phyloP scores from a whole-genome alignment of 1,284 basidiomycete genomes.

The Ustilago cynodontis region DNA sequence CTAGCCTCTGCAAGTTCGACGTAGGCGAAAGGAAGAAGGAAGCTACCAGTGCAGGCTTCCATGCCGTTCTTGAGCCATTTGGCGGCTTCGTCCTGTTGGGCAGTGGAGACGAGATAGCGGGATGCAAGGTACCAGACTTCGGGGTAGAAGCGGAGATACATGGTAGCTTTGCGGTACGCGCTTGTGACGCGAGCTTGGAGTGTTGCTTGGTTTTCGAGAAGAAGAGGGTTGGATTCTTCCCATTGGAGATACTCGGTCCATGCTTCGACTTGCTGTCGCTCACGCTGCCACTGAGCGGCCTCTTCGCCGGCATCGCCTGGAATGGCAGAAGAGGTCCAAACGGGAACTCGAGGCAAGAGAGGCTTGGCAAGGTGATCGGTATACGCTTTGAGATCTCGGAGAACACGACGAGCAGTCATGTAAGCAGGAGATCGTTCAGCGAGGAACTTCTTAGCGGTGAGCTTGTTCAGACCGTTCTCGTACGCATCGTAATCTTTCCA shows the following conservation, averaged over 20 bases:
- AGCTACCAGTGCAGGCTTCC: slow-evolving; percentile 88
- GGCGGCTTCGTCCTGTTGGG: slow-evolving; percentile 84
- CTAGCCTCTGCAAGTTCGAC: slow-evolving; percentile 83
- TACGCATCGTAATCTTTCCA: slow-evolving; percentile 97
- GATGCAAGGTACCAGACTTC: slow-evolving; percentile 98
- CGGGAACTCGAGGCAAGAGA: slow-evolving; percentile 58
- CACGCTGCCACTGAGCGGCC: slow-evolving; percentile 72
- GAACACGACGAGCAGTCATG: slow-evolving; percentile 91
- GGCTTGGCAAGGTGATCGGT: slow-evolving; percentile 73
- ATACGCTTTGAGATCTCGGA: slow-evolving; percentile 80
- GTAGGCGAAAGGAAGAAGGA: slow-evolving; percentile 87
- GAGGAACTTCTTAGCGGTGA: slow-evolving; percentile 95
- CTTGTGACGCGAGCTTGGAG: slow-evolving; percentile 81
- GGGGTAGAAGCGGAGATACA: slow-evolving; percentile 91
- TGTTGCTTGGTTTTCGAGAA: slow-evolving; percentile 80
- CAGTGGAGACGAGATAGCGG: slow-evolving; percentile 80
- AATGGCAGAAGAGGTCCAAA: slow-evolving; percentile 51
- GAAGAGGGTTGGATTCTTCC: slow-evolving; percentile 94
- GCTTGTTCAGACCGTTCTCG: slow-evolving; percentile 89
- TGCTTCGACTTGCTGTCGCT: slow-evolving; percentile 80
- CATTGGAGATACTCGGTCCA: slow-evolving; percentile 95
- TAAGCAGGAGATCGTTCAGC: slow-evolving; percentile 84
- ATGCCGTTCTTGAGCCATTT: slow-evolving; percentile 86
- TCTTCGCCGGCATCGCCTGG: slow-evolving; percentile 74
- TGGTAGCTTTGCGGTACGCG: slow-evolving; percentile 87